phyloP scores from a whole-genome alignment of 495 filamentous ascomycete genomes.

The Podospora pseudoanserina region DNA sequence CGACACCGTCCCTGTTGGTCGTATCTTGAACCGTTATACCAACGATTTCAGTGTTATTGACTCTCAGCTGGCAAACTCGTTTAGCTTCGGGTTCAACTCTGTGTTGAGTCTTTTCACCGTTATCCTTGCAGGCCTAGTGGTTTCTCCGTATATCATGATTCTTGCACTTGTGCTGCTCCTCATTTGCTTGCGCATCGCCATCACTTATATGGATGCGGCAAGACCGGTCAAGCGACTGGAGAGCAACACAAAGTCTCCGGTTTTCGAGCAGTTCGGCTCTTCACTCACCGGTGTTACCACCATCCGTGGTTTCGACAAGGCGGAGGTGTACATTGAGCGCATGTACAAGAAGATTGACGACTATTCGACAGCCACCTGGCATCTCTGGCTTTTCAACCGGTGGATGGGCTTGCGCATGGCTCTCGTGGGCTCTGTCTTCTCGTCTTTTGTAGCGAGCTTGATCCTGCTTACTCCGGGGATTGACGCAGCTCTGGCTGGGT shows the following conservation, averaged over 20 bases:
- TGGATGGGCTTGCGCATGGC: constrained; percentile 74
- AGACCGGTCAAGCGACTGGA: constrained; percentile 75
- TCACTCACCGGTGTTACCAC: constrained; percentile 68
- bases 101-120: constrained; percentile 55
- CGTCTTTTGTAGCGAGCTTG: constrained; percentile 58
- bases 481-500: constrained; percentile 73
- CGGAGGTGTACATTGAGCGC: constrained; percentile 57
- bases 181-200: constrained; percentile 55
- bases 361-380: constrained; percentile 59
- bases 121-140: constrained; percentile 56
- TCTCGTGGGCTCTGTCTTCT: constrained; percentile 66
- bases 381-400: constrained; percentile 66
- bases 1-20: constrained; percentile 75
- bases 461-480: constrained; percentile 62
- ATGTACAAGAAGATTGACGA: constrained; percentile 67
- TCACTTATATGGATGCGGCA: constrained; percentile 62
- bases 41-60: constrained; percentile 73
- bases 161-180: constrained; percentile 51
- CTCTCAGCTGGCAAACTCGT: constrained; percentile 56
- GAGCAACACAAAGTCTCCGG: constrained; percentile 65
- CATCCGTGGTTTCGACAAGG: constrained; percentile 69
- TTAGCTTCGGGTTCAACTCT: constrained; percentile 54
- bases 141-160: constrained; percentile 61
- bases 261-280: constrained; percentile 73
- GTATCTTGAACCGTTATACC: constrained; percentile 76